Evolutionary conservation across 257 asterid genomes (phyloP).

Genomic region (Salvia miltiorrhiza): DNA sequence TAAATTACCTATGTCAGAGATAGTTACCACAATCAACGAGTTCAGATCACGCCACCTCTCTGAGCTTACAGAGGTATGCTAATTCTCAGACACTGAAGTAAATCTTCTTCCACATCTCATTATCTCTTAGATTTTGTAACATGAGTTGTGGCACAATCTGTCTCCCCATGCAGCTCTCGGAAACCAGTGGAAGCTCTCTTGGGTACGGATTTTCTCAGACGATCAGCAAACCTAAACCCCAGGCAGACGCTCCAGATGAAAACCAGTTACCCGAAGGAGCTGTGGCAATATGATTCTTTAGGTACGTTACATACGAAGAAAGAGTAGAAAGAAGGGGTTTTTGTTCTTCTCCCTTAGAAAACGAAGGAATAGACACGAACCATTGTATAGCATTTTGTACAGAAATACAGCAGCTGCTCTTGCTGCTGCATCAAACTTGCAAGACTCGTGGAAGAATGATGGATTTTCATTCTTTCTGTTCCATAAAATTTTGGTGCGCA

Average conservation of each 20-base stretch:
- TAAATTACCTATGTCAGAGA: slow-evolving; percentile 87
- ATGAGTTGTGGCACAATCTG: not conserved
- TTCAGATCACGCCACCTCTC: slow-evolving; percentile 97
- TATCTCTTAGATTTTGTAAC: not conserved
- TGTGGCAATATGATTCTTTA: slow-evolving; percentile 45
- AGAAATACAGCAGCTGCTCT: slow-evolving; percentile 33
- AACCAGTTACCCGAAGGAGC: slow-evolving; percentile 67
- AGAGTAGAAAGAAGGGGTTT: slow-evolving; percentile 17
- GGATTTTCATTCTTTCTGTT: slow-evolving; percentile 24
- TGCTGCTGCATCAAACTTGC: slow-evolving; percentile 21
- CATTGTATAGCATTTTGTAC: slow-evolving; percentile 47
- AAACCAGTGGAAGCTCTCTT: slow-evolving; percentile 87
- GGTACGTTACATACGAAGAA: slow-evolving; percentile 12
- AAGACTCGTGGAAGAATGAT: slow-evolving; percentile 24
- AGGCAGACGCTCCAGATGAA: slow-evolving; percentile 65
- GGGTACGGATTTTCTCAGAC: slow-evolving; percentile 84
- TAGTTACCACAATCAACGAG: slow-evolving; percentile 89
- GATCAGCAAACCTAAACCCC: slow-evolving; percentile 60
- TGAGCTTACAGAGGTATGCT: slow-evolving; percentile 89
- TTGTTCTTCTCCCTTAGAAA: slow-evolving; percentile 26
- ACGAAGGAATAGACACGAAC: not conserved
- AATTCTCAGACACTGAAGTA: not conserved
- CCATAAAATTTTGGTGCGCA: slow-evolving; percentile 34
- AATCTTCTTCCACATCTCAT: not conserved
- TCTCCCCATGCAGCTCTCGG: slow-evolving; percentile 59